Percentiles rank a stretch among this genome's conserved stretches.
Conservation (phyloP, 192 early-diverging fungal genomes). For the Fimicolochytrium jonesii region DNA sequence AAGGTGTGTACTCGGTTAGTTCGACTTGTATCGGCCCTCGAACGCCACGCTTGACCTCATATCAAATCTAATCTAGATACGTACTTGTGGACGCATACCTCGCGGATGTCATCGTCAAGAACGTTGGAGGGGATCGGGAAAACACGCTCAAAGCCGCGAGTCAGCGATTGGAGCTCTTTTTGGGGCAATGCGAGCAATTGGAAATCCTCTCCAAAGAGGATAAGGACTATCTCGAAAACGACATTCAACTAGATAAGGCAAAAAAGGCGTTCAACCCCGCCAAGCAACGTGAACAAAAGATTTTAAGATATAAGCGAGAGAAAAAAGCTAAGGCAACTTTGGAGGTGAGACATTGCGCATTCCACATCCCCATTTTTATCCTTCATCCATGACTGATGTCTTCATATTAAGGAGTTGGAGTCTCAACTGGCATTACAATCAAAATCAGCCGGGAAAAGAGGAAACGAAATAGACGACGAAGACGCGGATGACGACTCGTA, state of each 20-base stretch:
- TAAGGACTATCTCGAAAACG: slow-evolving; percentile 29
- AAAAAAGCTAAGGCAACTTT: slow-evolving; percentile 61
- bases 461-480: slow-evolving; percentile 19
- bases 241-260: background rate
- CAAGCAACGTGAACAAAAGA: slow-evolving; percentile 64
- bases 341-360: too few relatives aligned
- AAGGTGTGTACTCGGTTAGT: slow-evolving; percentile 37
- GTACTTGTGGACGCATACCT: slow-evolving; percentile 56
- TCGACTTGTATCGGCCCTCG: background rate
- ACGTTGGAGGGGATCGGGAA: slow-evolving; percentile 36
- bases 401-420: slow-evolving; percentile 16
- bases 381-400: slow-evolving; percentile 6
- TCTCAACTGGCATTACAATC: slow-evolving; percentile 5
- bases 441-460: background rate
- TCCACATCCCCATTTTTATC: too few relatives aligned
- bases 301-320: slow-evolving; percentile 73
- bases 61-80: slow-evolving; percentile 21
- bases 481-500: slow-evolving; percentile 41
- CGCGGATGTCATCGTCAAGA: slow-evolving; percentile 50
- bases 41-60: background rate
- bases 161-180: slow-evolving; percentile 34
- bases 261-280: slow-evolving; percentile 35
- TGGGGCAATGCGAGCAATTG: slow-evolving; percentile 25
- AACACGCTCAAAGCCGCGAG: slow-evolving; percentile 36
- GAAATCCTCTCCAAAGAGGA: slow-evolving; percentile 33